Evolutionary conservation across 2,329 filamentous ascomycete genomes (phyloP).

Genomic region (Fusarium phyllophilum): DNA sequence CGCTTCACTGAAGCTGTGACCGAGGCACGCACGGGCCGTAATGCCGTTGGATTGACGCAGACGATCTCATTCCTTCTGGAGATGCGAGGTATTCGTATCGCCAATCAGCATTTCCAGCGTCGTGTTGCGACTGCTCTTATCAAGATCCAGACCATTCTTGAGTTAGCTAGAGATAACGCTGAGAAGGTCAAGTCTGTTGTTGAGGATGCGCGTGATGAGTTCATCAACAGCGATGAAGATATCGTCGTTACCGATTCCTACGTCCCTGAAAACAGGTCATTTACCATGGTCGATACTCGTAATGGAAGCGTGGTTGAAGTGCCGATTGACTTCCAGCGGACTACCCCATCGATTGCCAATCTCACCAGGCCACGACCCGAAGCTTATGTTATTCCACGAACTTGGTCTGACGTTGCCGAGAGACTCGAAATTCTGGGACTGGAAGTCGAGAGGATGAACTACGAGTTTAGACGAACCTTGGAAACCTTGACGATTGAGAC

Average conservation of each 20-base stretch:
- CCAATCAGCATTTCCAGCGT: conserved; percentile 16
- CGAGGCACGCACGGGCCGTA: conserved; percentile 1
- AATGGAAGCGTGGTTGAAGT: conserved; percentile 7
- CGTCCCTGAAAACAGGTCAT: neutral
- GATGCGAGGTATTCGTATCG: conserved; percentile 14
- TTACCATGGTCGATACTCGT: conserved; percentile 3
- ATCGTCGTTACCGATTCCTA: conserved; percentile 4
- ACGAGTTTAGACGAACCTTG: neutral
- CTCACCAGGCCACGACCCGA: conserved; percentile 2
- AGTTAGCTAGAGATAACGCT: neutral
- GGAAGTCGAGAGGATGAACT: conserved; percentile 3
- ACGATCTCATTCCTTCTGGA: conserved; percentile 8
- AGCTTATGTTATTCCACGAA: conserved; percentile 15
- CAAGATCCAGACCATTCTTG: conserved; percentile 15
- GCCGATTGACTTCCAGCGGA: conserved; percentile 9
- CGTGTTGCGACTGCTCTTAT: conserved; percentile 5
- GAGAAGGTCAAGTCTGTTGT: neutral
- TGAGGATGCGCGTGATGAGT: neutral
- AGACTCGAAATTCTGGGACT: neutral
- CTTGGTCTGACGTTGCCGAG: neutral
- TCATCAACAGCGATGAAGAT: conserved; percentile 13
- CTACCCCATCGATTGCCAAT: conserved; percentile 6
- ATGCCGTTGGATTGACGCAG: neutral
- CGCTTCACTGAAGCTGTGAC: conserved; percentile 9
- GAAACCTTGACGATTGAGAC: neutral